Evolutionary conservation across 805 yeast species (phyloP), one percentile per base, ranked within the genome.

Genomic region (Lipomyces anomalus): DNA sequence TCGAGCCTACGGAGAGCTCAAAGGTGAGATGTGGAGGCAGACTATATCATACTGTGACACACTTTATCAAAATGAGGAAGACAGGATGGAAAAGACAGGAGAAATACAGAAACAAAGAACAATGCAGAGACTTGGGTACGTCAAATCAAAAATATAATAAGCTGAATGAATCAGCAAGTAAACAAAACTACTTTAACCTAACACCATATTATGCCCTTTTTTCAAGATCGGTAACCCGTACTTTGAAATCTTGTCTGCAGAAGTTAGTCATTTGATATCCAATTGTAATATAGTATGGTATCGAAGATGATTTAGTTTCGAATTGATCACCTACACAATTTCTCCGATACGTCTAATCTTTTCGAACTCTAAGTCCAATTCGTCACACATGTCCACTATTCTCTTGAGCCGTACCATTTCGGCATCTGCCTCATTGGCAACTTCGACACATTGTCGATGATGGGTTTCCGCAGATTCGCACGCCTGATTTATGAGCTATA

Each of bases 1-100:
- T 24, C 63, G 63, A 1, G 52, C 64, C 17, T 66, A 66, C 44
- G 66, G 62, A 6, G 32, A 17, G 23, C 42, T 56, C 21, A 54
- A 55, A 42, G n/a, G 40, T 18, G 57, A 49, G 20, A 43, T 54
- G 55, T 54, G 56, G 49, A 24, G 55, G 21, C 51, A 43, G 23
- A 46, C 44, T 6, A 37, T 55, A 17, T 22, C 29, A 13, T 49
- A 38, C 17, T 42, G 54, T 24, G 49, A 39, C 13, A 7, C 38
- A 3, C 41, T 32, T n/a, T 33, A 30, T 22, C 49, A 24, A 2
- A 41, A 35, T 5, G 56, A 50, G 35, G 46, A 39, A 22, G 42
- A 38, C 5, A 6, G 23, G 30, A 38, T 24, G 7, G 38, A 20
- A 9, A 21, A n/a, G 11, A n/a, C 11, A 23, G 5, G 7, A 7